phyloP scores from a whole-genome alignment of 306 rosid species.

The Herpetospermum pedunculosum region DNA sequence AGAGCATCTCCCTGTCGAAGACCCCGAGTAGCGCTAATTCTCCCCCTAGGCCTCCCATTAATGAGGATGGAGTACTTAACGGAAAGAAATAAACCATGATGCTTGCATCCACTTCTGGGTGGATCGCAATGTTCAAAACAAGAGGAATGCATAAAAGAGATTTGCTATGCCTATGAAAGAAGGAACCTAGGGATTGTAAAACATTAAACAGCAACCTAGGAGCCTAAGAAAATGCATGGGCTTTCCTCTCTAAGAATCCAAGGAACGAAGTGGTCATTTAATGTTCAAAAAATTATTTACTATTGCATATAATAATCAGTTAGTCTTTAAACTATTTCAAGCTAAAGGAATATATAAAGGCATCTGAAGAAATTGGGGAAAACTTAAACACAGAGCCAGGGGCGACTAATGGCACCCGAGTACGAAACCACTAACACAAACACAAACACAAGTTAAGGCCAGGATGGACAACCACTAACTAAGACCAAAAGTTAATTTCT shows the following conservation, averaged over 20 bases:
- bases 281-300: background rate
- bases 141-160: background rate
- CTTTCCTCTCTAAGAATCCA: background rate
- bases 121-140: background rate
- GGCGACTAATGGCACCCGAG: background rate
- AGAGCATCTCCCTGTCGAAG: too few species aligned
- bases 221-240: background rate
- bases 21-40: too few species aligned
- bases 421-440: background rate
- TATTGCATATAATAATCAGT: background rate
- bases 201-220: background rate
- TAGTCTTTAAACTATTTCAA: background rate
- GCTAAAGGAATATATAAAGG: background rate
- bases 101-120: background rate
- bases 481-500: background rate
- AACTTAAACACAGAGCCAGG: background rate
- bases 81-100: too few species aligned
- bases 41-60: too few species aligned
- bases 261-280: background rate
- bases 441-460: background rate
- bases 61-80: too few species aligned
- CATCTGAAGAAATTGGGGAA: background rate
- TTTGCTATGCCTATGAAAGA: background rate
- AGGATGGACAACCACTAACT: background rate
- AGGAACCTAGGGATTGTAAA: background rate